These are phyloP conservation scores for Colletotrichum sansevieriae DNA, from an alignment of 2,329 filamentous ascomycete species.

Conservation along the genomic window DNA sequence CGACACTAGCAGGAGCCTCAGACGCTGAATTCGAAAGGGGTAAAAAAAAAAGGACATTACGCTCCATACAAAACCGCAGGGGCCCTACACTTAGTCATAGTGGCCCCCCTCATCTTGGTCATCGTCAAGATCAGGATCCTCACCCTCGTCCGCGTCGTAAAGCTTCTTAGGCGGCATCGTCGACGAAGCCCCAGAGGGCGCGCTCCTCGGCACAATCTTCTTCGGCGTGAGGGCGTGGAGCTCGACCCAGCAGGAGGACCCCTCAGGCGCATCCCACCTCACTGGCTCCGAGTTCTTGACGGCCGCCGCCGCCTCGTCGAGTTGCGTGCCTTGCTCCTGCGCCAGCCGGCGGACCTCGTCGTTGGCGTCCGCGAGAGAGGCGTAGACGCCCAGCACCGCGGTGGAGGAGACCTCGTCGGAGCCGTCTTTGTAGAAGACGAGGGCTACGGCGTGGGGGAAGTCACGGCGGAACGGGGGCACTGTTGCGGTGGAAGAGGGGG, in stretches of 20 bases:
- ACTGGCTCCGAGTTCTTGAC: slow-evolving; percentile 46
- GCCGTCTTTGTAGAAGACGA: slow-evolving; percentile 51
- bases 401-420: slow-evolving; percentile 39
- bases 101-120: slow-evolving; percentile 43
- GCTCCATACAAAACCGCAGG: too few species aligned
- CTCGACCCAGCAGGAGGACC: slow-evolving; percentile 55
- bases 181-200: slow-evolving; percentile 17
- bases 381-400: slow-evolving; percentile 50
- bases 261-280: slow-evolving; percentile 53
- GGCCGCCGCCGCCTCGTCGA: slow-evolving; percentile 8
- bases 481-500: slow-evolving; percentile 50
- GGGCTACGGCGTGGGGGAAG: slow-evolving; percentile 46
- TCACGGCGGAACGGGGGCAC: slow-evolving; percentile 21
- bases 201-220: slow-evolving; percentile 33
- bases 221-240: slow-evolving; percentile 48
- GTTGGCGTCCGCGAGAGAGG: slow-evolving; percentile 53
- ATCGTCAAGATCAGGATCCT: slow-evolving; percentile 47
- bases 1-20: background rate
- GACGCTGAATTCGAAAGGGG: slow-evolving; percentile 3
- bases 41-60: background rate
- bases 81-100: slow-evolving; percentile 22
- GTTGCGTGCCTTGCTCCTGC: slow-evolving; percentile 44
- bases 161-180: slow-evolving; percentile 45
- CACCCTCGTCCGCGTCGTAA: slow-evolving; percentile 52
- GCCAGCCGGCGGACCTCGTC: slow-evolving; percentile 49